Base-by-base conservation (phyloP, 1,139 yeast species). In the Debaryomycetaceae sp. region DNA sequence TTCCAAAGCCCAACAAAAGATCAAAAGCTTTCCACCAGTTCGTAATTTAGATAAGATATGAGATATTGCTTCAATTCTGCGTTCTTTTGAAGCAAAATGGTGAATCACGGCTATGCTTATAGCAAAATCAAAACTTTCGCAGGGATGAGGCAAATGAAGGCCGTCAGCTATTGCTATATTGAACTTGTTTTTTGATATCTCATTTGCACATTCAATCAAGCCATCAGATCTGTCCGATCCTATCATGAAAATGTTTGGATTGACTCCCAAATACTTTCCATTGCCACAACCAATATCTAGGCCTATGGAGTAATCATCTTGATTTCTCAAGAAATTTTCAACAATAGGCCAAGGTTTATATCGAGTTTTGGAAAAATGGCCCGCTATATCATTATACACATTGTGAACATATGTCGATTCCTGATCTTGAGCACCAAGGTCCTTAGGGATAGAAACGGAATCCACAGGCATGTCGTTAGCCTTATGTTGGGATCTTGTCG, bases 271-370 rank as follows among this genome's bases (percentile, higher is more conserved):
- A 59, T 95, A 93, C 59, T 93, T 93, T 8, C 99, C 99, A 59
- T 95, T 93, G 3, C 99, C 99, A 63, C 98, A 93, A 0, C 99
- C 99, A 14, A 93, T 87, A 61, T 87, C 95, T 30, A 79, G 58
- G 4, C 85, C 85, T 3, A 79, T 39, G 1, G 75, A 58, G 46
- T 69, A 65, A 35, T 65, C 65, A 3, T 54, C 45, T 43, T 68
- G 64, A 6, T 50, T 55, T 20, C 56, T 60, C 41, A 93, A 67
- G 59, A 86, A 93, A 49, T 73, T 66, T 45, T 87, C 88, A 14
- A 95, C 99, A 13, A 90, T 83, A 5, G 99, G 99, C 99, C 99
- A 93, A 24, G 98, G 98, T 68, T 88, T 91, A 66, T 90, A 93
- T 37, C 99, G 70, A 0, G 99, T 93, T 53, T 85, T 85, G 3